These are phyloP conservation scores for Podospora anserina DNA, from an alignment of 495 filamentous ascomycete species.

Conservation along the genomic window DNA sequence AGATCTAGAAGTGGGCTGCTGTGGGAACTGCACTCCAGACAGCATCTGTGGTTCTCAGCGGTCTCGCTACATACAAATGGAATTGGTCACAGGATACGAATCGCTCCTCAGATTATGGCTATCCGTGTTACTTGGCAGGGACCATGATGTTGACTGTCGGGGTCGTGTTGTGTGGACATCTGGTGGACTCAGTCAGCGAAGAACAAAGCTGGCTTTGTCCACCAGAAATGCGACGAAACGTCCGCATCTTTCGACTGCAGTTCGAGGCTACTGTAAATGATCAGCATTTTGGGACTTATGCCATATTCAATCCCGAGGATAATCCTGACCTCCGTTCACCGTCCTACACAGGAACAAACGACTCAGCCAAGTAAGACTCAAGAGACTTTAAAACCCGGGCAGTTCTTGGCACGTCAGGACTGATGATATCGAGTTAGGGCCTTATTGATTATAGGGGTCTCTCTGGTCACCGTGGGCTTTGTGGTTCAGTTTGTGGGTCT, in stretches of 20 bases:
- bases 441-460: neutral
- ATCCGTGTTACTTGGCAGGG: neutral
- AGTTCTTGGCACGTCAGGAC: too few relatives aligned
- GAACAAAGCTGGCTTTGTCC: neutral
- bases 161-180: neutral
- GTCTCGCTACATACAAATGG: neutral
- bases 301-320: neutral
- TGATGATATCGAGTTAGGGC: too few relatives aligned
- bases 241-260: neutral
- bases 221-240: neutral
- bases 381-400: too few relatives aligned
- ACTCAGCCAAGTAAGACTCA: too few relatives aligned
- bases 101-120: neutral
- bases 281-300: neutral
- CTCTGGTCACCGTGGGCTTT: neutral
- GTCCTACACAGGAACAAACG: too few relatives aligned
- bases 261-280: neutral
- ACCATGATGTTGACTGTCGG: neutral
- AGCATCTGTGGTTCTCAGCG: neutral
- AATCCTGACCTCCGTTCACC: too few relatives aligned
- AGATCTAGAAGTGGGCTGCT: neutral
- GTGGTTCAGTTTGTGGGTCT: conserved; percentile 1
- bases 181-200: neutral
- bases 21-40: neutral
- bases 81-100: neutral